Evolutionary conservation across 2,329 filamentous ascomycete species (phyloP).

Genomic region (Aureobasidium sp.): DNA sequence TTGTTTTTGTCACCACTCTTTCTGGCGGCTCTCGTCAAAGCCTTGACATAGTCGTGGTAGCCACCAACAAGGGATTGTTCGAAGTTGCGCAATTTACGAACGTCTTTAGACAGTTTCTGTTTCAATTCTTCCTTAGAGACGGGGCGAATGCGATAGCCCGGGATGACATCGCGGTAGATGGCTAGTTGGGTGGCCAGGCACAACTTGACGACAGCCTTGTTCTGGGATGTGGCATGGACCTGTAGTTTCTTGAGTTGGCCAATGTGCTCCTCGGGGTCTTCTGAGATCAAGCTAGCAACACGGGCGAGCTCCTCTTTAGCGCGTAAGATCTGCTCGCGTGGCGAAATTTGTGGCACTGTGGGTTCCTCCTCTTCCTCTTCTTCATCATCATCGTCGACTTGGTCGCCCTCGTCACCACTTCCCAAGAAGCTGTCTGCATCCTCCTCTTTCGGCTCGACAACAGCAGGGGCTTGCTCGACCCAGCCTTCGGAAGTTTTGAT

Average conservation of each 20-base stretch:
- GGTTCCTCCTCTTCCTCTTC: slow-evolving; percentile 44
- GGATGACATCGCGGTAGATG: slow-evolving; percentile 92
- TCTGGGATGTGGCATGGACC: slow-evolving; percentile 62
- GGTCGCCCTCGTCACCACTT: slow-evolving; percentile 43
- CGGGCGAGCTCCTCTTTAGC: slow-evolving; percentile 90
- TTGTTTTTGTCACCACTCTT: slow-evolving; percentile 20
- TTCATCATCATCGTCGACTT: slow-evolving; percentile 31
- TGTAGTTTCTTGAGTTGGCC: slow-evolving; percentile 71
- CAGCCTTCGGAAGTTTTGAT: slow-evolving; percentile 78
- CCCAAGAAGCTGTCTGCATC: slow-evolving; percentile 60
- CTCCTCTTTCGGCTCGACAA: slow-evolving; percentile 36
- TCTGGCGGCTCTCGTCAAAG: slow-evolving; percentile 52
- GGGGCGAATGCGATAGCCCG: slow-evolving; percentile 88
- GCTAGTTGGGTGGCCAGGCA: slow-evolving; percentile 79
- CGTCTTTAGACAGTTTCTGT: slow-evolving; percentile 85
- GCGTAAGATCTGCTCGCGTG: slow-evolving; percentile 70
- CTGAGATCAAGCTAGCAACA: slow-evolving; percentile 73
- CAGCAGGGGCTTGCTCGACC: slow-evolving; percentile 46
- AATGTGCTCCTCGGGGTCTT: slow-evolving; percentile 86
- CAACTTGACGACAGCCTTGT: slow-evolving; percentile 74
- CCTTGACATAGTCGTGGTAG: slow-evolving; percentile 78
- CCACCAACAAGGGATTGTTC: slow-evolving; percentile 80
- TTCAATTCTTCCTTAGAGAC: slow-evolving; percentile 65
- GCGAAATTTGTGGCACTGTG: slow-evolving; percentile 58
- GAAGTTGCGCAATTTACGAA: slow-evolving; percentile 71